Base-by-base conservation (phyloP, 495 filamentous ascomycete genomes). In the Sabuloglossum arenarium region DNA sequence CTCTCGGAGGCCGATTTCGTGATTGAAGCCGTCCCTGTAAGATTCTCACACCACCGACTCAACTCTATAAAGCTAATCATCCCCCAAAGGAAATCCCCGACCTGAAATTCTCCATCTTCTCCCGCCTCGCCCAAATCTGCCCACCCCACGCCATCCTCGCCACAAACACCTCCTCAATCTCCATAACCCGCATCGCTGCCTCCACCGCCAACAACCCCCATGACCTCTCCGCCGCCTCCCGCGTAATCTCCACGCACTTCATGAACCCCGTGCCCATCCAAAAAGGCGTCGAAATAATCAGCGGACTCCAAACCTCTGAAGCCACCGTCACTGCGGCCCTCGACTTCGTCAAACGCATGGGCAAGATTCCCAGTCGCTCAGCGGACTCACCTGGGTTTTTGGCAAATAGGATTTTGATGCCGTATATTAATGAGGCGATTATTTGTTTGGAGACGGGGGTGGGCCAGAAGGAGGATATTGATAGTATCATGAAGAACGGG, bases 241-340 rank as follows among this genome's bases (percentile, higher is more conserved):
- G 93, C 42, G 91, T 99, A 1, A 79, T 99, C 51, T 85, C 85
- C 53, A 97, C 93, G 50, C 91, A 99, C 68, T 99, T 99, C 71
- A 99, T 99, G 91, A 99, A 99, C 73, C 91, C 91, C 0, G 91
- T 99, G 0, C 93, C 91, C 0, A 70, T 99, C 3, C 93, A 96
- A 65, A 95, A 94, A 69, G 91, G 91, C 49, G 91, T 99, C 6
- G 91, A 99, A 71, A 94, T 99, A 57, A 97, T 99, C 62, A 77
- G 81, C 24, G 93, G 87, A 23, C 72, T 99, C 43, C 91, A 99
- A 66, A 99, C 91, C 6, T 90, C 85, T 14, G 64, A 78, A 59
- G 74, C 77, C 45, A 97, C 93, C 0, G 68, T 94, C 28, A 82
- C 84, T 6, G 83, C 83, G 4, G 86, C 90, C n/a, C 72, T 96